Conservation (phyloP, 2,329 filamentous ascomycete species). For the Hymenotorrendiella dingleyae region DNA sequence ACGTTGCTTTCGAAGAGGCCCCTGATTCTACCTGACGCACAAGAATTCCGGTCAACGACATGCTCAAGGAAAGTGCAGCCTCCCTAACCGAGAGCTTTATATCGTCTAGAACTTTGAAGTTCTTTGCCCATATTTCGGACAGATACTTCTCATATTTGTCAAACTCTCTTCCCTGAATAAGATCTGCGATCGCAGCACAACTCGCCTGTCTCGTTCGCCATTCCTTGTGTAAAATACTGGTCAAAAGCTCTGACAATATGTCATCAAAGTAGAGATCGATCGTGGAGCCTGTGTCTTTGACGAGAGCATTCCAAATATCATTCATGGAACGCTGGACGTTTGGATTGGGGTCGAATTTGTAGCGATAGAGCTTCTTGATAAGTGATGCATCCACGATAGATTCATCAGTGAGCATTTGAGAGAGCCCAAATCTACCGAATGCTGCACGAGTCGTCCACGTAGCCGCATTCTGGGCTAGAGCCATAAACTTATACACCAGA, state of each 20-base stretch:
- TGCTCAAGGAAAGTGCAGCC: constrained; percentile 76
- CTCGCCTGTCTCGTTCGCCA: constrained; percentile 92
- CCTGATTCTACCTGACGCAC: constrained; percentile 81
- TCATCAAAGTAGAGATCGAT: constrained; percentile 79
- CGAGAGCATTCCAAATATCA: constrained; percentile 93
- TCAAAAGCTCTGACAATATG: constrained; percentile 82
- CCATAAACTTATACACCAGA: constrained; percentile 98
- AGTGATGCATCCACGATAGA: constrained; percentile 86
- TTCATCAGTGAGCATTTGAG: constrained; percentile 76
- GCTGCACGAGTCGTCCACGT: constrained; percentile 97
- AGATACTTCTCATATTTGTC: constrained; percentile 79
- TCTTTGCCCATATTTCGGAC: constrained; percentile 74
- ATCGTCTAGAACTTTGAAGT: constrained; percentile 90
- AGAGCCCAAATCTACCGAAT: constrained; percentile 89
- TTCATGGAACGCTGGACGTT: constrained; percentile 96
- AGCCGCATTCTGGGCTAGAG: constrained; percentile 87
- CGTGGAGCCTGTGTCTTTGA: constrained; percentile 75
- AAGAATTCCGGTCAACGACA: constrained; percentile 76
- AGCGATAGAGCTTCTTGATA: constrained; percentile 90
- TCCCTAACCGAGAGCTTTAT: constrained; percentile 86
- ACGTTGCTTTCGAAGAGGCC: constrained; percentile 60
- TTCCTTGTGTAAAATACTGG: constrained; percentile 81
- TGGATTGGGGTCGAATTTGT: constrained; percentile 88
- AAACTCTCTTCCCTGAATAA: constrained; percentile 75
- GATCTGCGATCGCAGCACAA: constrained; percentile 81